Evolutionary conservation across 1,284 basidiomycete genomes (phyloP).

Genomic region (Leccinum variabile): DNA sequence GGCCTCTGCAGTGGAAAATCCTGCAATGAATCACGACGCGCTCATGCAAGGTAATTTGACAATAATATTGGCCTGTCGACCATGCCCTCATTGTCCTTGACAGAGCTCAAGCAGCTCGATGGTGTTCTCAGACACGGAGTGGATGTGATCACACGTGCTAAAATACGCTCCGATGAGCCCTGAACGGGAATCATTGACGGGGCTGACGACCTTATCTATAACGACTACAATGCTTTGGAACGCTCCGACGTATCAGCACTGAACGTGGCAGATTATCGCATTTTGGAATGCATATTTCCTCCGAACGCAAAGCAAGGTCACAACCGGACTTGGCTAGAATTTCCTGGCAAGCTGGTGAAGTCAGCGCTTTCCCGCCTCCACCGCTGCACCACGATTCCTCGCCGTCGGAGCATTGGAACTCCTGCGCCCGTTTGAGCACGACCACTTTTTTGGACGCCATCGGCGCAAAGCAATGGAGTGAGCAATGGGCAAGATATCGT

Average conservation of each 20-base stretch:
- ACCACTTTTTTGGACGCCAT: conserved; percentile 80
- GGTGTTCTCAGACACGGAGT: too few species aligned
- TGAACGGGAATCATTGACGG: background rate
- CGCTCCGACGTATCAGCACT: conserved; percentile 75
- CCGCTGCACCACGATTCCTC: conserved; percentile 46
- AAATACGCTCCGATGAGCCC: background rate
- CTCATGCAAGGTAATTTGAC: conserved; percentile 53
- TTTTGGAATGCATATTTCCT: too few species aligned
- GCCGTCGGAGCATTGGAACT: conserved; percentile 65
- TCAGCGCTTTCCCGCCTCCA: conserved; percentile 29
- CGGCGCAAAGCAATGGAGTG: conserved; percentile 85
- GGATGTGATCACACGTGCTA: too few species aligned
- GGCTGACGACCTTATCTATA: conserved; percentile 45
- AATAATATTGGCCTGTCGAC: too few species aligned
- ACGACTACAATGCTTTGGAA: conserved; percentile 66
- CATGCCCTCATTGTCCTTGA: too few species aligned
- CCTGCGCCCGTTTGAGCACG: conserved; percentile 76
- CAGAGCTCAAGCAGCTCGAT: too few species aligned
- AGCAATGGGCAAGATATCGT: conserved; percentile 90
- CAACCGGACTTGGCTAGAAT: too few species aligned
- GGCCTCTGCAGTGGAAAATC: conserved; percentile 55
- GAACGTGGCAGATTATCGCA: conserved; percentile 49
- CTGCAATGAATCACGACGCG: conserved; percentile 49
- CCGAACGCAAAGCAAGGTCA: too few species aligned
- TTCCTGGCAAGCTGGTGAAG: too few species aligned